phyloP scores from a whole-genome alignment of 805 yeast genomes.

The Pichia cephalocereana region DNA sequence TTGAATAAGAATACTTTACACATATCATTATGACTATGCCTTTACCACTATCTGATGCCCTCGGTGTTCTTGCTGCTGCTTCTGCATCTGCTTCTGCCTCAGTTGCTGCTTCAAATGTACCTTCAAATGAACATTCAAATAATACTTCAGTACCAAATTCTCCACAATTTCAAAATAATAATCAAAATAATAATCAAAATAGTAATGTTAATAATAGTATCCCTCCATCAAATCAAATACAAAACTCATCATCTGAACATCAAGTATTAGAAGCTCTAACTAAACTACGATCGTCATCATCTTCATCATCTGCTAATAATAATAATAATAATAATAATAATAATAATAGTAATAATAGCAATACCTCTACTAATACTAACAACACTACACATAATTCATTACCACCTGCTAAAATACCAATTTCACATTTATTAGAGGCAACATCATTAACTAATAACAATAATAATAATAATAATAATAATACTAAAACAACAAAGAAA shows the following conservation, averaged over 20 bases:
- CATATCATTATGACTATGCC: background rate
- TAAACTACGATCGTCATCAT: constrained; percentile 1
- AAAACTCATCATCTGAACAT: background rate
- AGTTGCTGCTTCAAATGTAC: background rate
- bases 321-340: background rate
- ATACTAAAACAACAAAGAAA: background rate
- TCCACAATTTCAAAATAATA: too few species aligned
- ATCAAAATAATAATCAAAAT: too few species aligned
- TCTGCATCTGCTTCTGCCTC: background rate
- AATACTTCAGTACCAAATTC: background rate
- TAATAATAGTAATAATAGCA: background rate
- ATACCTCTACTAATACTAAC: too few species aligned
- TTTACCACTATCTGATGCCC: background rate
- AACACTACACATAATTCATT: background rate
- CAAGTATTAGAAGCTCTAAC: constrained; percentile 6
- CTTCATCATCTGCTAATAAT: background rate
- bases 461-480: background rate
- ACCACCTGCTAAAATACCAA: background rate
- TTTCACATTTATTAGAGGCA: background rate
- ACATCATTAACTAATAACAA: background rate
- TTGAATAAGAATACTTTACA: too few species aligned
- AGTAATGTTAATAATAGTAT: too few species aligned
- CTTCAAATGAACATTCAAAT: background rate
- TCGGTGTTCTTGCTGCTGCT: background rate
- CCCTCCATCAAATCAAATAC: background rate